A percentile compares a stretch with the other conserved stretches of the same genome.
phyloP scores from a whole-genome alignment of 768 basidiomycete genomes.

The Macrolepiota albuminosa region DNA sequence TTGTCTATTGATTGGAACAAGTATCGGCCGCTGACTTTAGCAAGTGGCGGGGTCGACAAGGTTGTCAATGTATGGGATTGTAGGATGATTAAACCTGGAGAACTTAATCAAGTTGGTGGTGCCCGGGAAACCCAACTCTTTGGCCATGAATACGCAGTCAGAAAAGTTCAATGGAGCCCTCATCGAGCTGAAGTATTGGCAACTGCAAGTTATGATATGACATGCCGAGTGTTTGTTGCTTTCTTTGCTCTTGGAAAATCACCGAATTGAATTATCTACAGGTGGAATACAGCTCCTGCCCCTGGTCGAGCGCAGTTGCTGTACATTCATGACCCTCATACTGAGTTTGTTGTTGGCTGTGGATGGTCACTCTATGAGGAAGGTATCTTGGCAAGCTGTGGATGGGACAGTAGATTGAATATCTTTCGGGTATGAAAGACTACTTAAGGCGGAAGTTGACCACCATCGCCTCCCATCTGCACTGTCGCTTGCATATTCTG shows the following conservation, averaged over 20 bases:
- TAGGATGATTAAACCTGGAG: conserved; percentile 67
- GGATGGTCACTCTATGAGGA: conserved; percentile 92
- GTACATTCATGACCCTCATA: conserved; percentile 81
- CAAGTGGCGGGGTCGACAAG: conserved; percentile 79
- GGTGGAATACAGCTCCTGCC: conserved; percentile 69
- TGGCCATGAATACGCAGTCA: conserved; percentile 88
- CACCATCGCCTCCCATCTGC: neutral
- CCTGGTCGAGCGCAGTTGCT: conserved; percentile 49
- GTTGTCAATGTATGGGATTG: conserved; percentile 79
- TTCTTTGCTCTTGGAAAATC: conserved; percentile 3
- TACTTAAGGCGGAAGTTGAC: neutral
- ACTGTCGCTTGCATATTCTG: neutral
- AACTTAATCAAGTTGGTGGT: conserved; percentile 59
- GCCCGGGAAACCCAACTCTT: conserved; percentile 63
- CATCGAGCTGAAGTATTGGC: conserved; percentile 69
- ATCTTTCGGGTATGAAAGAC: conserved; percentile 56
- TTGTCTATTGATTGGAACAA: conserved; percentile 92
- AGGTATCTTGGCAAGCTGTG: conserved; percentile 81
- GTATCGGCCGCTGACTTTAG: conserved; percentile 73
- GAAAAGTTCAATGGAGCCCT: conserved; percentile 88
- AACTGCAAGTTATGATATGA: conserved; percentile 89
- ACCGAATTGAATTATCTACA: conserved; percentile 20
- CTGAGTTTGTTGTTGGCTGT: conserved; percentile 91
- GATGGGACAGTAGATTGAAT: conserved; percentile 86
- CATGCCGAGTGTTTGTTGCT: conserved; percentile 74